Evolutionary conservation across 177 flowering plant species (phyloP).

Genomic region (Vitis hybrid): DNA sequence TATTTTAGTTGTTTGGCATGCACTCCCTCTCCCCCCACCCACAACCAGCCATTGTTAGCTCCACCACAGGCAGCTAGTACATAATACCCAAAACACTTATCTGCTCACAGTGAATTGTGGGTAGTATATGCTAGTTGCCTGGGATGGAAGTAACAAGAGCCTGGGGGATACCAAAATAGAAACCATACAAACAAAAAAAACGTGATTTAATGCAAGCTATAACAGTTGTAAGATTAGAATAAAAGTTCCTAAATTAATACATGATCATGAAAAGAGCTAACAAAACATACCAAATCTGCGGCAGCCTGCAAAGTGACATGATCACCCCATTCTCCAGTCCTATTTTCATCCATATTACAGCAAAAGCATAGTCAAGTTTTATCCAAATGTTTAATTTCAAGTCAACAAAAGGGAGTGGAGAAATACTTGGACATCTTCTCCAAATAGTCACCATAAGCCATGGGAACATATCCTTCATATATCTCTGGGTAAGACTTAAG

Average conservation of each 20-base stretch:
- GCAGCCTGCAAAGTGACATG: constrained; percentile 95
- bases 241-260: not conserved
- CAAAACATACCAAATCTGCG: constrained; percentile 71
- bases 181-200: not conserved
- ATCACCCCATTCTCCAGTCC: constrained; percentile 94
- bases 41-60: no score
- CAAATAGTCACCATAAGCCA: constrained; percentile 79
- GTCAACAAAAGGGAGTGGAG: constrained; percentile 14
- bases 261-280: not conserved
- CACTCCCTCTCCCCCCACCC: no score
- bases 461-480: constrained; percentile 84
- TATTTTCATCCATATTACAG: constrained; percentile 24
- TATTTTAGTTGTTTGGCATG: no score
- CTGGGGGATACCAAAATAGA: not conserved
- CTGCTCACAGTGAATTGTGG: no score
- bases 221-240: not conserved
- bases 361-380: constrained; percentile 4
- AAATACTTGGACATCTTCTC: constrained; percentile 74
- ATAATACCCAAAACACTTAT: no score
- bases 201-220: not conserved
- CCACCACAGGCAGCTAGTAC: no score
- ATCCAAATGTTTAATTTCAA: not conserved
- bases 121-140: no score
- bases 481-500: constrained; percentile 68
- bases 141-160: no score